Evolutionary conservation across 257 asterid genomes (phyloP).

Genomic region (Gentiana straminea): DNA sequence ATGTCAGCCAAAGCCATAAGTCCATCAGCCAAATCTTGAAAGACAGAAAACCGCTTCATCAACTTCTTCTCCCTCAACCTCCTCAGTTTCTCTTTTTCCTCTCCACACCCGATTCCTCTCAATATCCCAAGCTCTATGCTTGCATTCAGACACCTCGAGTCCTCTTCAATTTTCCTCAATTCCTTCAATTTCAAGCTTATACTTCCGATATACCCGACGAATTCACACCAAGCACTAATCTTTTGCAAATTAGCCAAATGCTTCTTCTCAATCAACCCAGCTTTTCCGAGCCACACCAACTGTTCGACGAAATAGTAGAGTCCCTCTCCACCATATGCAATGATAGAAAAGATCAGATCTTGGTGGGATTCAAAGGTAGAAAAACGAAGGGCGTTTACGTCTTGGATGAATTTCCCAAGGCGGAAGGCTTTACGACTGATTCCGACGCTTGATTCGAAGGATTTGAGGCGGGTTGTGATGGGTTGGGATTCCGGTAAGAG

Average conservation of each 20-base stretch:
- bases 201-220: slow-evolving; percentile 80
- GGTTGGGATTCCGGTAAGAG: slow-evolving; percentile 19
- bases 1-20: slow-evolving; percentile 85
- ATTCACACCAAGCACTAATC: slow-evolving; percentile 76
- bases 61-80: slow-evolving; percentile 66
- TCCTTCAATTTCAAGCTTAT: slow-evolving; percentile 61
- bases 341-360: slow-evolving; percentile 22
- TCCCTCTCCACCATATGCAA: slow-evolving; percentile 84
- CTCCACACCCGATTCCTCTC: slow-evolving; percentile 37
- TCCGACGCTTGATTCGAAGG: slow-evolving; percentile 88
- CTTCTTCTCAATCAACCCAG: slow-evolving; percentile 64
- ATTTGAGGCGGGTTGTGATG: slow-evolving; percentile 40
- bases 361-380: slow-evolving; percentile 10
- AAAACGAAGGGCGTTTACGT: slow-evolving; percentile 58
- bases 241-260: slow-evolving; percentile 37
- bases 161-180: slow-evolving; percentile 33
- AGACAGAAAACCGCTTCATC: slow-evolving; percentile 65
- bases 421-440: slow-evolving; percentile 89
- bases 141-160: slow-evolving; percentile 42
- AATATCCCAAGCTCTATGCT: slow-evolving; percentile 32
- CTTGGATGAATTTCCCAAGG: slow-evolving; percentile 85
- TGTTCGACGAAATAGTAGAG: slow-evolving; percentile 77
- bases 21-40: slow-evolving; percentile 85
- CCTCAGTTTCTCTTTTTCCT: slow-evolving; percentile 43
- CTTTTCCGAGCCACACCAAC: slow-evolving; percentile 68